phyloP scores from a whole-genome alignment of 192 early-diverging fungal species.

The Jimgerdemannia flammicorona region DNA sequence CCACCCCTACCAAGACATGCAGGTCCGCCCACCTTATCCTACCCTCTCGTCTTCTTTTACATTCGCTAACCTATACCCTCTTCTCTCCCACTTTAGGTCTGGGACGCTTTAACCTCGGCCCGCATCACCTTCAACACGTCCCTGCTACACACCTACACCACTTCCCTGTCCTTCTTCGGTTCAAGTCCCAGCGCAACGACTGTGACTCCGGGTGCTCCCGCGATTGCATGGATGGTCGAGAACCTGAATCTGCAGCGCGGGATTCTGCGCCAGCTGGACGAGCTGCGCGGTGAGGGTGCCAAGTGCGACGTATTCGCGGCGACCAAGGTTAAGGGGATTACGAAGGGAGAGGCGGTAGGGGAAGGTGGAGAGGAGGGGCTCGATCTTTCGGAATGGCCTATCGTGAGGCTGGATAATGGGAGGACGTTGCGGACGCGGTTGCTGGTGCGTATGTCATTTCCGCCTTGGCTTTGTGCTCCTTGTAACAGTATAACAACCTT shows the following conservation, averaged over 20 bases:
- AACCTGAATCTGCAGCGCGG: conserved; percentile 78
- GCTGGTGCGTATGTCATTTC: conserved; percentile 44
- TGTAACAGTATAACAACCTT: no score
- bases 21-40: no score
- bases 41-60: no score
- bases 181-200: no score
- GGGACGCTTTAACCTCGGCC: conserved; percentile 70
- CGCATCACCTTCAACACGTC: conserved; percentile 61
- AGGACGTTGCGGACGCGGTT: conserved; percentile 61
- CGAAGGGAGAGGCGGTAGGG: conserved; percentile 36
- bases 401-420: conserved; percentile 65
- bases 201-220: conserved; percentile 5
- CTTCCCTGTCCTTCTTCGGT: conserved; percentile 3
- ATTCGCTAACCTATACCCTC: no score
- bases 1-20: conserved; percentile 64
- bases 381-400: conserved; percentile 67
- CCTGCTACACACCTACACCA: conserved; percentile 5
- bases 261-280: conserved; percentile 48
- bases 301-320: conserved; percentile 65
- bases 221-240: conserved; percentile 86
- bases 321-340: conserved; percentile 51
- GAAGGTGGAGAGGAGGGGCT: conserved; percentile 2
- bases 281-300: conserved; percentile 24
- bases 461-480: no score
- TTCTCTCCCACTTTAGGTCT: conserved; percentile 38